Evolutionary conservation across 2,329 filamentous ascomycete genomes (phyloP).

Genomic region (Fusarium sp.): DNA sequence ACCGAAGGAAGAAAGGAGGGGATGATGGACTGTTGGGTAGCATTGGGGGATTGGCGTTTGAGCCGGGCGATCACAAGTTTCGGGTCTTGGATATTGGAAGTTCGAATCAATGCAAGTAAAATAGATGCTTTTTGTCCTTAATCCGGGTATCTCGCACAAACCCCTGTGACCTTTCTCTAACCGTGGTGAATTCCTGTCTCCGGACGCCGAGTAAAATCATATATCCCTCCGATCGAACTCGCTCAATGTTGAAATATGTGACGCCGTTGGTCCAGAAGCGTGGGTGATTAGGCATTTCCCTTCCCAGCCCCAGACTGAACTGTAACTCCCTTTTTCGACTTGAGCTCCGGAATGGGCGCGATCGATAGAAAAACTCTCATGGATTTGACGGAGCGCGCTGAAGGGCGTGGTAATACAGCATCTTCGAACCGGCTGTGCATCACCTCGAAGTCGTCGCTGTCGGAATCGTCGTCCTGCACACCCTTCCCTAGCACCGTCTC

Average conservation of each 20-base stretch:
- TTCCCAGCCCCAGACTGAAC: conserved; percentile 62
- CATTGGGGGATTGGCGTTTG: conserved; percentile 41
- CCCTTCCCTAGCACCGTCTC: conserved; percentile 58
- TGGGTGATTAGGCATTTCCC: conserved; percentile 14
- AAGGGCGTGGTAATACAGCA: conserved; percentile 64
- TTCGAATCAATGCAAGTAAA: conserved; percentile 35
- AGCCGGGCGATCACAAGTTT: conserved; percentile 34
- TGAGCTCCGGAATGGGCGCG: conserved; percentile 69
- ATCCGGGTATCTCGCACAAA: conserved; percentile 41
- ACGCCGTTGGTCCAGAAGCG: background rate
- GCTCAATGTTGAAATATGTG: background rate
- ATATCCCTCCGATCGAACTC: background rate
- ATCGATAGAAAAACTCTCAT: conserved; percentile 74
- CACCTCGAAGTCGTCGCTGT: conserved; percentile 69
- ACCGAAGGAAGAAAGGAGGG: background rate
- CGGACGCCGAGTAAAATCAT: conserved; percentile 19
- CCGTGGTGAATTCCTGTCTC: conserved; percentile 8
- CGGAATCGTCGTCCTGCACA: conserved; percentile 42
- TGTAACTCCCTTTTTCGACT: conserved; percentile 62
- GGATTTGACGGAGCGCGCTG: conserved; percentile 64
- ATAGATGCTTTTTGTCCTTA: conserved; percentile 26
- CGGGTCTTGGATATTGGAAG: conserved; percentile 31
- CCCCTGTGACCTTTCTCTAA: conserved; percentile 10
- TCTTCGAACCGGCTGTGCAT: conserved; percentile 72
- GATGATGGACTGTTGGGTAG: conserved; percentile 14